Evolutionary conservation across 176 grass and related monocot genomes (phyloP).

Genomic region (Carex kokanica): DNA sequence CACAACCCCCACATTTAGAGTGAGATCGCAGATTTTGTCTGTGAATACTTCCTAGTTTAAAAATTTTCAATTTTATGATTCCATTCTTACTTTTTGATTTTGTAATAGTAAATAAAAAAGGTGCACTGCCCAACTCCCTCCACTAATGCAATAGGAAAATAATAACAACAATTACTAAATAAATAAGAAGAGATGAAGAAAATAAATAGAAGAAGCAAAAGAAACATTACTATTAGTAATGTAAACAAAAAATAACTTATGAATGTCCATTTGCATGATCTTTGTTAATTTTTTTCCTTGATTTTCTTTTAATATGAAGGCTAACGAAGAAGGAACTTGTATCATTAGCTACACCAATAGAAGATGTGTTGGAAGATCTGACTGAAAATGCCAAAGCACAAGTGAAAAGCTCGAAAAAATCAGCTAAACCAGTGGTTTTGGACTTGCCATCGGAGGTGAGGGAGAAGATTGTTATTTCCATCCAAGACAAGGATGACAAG

Average conservation of each 20-base stretch:
- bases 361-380: slow-evolving; percentile 42
- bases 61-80: not conserved
- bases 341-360: slow-evolving; percentile 43
- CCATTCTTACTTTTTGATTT: not conserved
- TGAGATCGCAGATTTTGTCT: not conserved
- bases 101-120: not conserved
- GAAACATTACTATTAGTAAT: not conserved
- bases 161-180: not conserved
- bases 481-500: slow-evolving; percentile 65
- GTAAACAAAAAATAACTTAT: not conserved
- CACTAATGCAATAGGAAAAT: not conserved
- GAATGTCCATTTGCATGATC: not conserved
- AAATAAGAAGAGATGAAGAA: not conserved
- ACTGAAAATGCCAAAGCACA: slow-evolving; percentile 41
- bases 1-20: not conserved
- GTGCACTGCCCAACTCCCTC: not conserved
- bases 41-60: not conserved
- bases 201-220: not conserved
- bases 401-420: slow-evolving; percentile 22
- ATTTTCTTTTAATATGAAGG: slow-evolving; percentile 37
- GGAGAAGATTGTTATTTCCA: slow-evolving; percentile 60
- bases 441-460: slow-evolving; percentile 39
- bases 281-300: slow-evolving; percentile 3
- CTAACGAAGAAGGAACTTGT: slow-evolving; percentile 53
- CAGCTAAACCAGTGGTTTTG: slow-evolving; percentile 40